Conservation (phyloP, 1,284 basidiomycete genomes). For the Heterobasidion parviporum region DNA sequence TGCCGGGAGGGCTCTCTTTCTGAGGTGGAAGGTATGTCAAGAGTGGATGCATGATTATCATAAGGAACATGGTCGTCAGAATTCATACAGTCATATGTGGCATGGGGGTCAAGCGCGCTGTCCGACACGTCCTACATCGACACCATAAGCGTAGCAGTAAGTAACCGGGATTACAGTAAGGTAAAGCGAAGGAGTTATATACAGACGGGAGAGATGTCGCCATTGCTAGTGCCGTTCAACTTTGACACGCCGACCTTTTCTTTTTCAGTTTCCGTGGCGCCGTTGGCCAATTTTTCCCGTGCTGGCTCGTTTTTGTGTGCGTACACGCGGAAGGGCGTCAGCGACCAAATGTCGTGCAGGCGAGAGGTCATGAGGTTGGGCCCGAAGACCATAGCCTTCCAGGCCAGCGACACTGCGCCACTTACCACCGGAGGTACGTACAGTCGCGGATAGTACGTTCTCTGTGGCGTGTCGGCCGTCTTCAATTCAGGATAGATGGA, state of each 20-base stretch:
- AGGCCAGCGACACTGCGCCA: constrained; percentile 12
- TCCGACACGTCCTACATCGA: too few species aligned
- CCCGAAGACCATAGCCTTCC: constrained; percentile 13
- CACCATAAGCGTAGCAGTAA: constrained; percentile 31
- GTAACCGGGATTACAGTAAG: constrained; percentile 28
- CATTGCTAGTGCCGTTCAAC: constrained; percentile 7
- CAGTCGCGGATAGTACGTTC: constrained; percentile 1
- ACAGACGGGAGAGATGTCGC: constrained; percentile 38
- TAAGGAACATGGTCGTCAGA: constrained; percentile 2
- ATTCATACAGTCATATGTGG: constrained; percentile 8
- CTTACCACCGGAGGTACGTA: constrained; percentile 13
- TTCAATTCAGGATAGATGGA: background rate
- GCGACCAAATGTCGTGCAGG: constrained; percentile 13
- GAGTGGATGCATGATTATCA: background rate
- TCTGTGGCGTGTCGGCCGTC: background rate
- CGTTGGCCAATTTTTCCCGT: constrained; percentile 1
- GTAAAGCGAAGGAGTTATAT: constrained; percentile 30
- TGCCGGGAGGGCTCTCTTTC: background rate
- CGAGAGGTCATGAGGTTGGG: constrained; percentile 14
- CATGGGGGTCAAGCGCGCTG: constrained; percentile 1
- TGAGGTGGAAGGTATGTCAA: background rate
- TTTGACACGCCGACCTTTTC: constrained; percentile 6
- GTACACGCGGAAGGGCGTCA: constrained; percentile 8
- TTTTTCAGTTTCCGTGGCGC: constrained; percentile 3
- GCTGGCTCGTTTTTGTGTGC: constrained; percentile 2